Conservation (phyloP, 225 moss, liverwort and hornwort species). For the Asterella californica region DNA sequence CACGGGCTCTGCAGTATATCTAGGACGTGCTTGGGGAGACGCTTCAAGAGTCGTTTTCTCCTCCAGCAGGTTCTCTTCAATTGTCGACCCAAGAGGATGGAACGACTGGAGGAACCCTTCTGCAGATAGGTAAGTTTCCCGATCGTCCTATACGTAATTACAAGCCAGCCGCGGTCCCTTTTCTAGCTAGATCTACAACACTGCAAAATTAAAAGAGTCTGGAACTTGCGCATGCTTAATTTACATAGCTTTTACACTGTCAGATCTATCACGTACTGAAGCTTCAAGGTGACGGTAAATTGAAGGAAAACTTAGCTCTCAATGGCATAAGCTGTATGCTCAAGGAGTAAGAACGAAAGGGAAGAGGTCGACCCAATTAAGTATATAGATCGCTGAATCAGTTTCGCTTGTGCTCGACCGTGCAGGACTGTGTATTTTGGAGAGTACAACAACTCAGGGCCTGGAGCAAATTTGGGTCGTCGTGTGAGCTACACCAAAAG, state of each 20-base stretch:
- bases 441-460: slow-evolving; percentile 35
- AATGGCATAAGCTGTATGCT: too few species aligned
- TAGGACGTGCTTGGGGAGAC: slow-evolving; percentile 48
- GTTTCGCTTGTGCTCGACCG: not conserved
- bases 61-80: slow-evolving; percentile 8
- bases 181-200: not conserved
- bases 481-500: slow-evolving; percentile 18
- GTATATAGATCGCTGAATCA: not conserved
- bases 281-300: too few species aligned
- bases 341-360: too few species aligned
- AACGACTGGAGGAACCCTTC: slow-evolving; percentile 25
- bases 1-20: slow-evolving; percentile 20
- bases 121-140: slow-evolving; percentile 2
- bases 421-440: slow-evolving; percentile 35
- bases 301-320: too few species aligned
- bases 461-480: slow-evolving; percentile 19
- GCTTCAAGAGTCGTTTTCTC: slow-evolving; percentile 37
- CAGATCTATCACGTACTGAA: not conserved
- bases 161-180: not conserved
- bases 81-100: slow-evolving; percentile 31
- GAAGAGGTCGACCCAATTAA: not conserved
- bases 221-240: not conserved
- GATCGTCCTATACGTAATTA: not conserved
- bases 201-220: not conserved
- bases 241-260: not conserved